phyloP scores from a whole-genome alignment of 345 rosid genomes.

The Rhizophora apiculata region DNA sequence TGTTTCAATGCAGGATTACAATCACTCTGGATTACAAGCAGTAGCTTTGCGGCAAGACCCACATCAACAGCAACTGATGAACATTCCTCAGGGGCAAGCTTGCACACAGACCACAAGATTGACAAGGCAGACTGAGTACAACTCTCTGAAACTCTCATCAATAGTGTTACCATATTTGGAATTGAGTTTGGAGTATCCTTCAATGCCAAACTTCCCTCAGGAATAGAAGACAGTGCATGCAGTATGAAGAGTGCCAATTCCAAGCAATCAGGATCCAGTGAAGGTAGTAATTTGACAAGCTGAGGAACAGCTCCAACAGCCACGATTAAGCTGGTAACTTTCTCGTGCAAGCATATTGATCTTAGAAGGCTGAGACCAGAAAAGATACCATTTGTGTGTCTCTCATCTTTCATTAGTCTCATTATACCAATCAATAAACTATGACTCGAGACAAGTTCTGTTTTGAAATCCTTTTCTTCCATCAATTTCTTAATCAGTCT shows the following conservation, averaged over 20 bases:
- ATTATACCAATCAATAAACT: slow-evolving; percentile 58
- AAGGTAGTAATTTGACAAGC: slow-evolving; percentile 51
- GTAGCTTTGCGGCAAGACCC: slow-evolving; percentile 61
- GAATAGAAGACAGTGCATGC: slow-evolving; percentile 42
- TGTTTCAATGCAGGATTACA: slow-evolving; percentile 61
- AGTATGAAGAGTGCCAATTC: slow-evolving; percentile 49
- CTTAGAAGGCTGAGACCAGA: slow-evolving; percentile 54
- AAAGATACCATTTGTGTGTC: slow-evolving; percentile 44
- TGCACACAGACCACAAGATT: slow-evolving; percentile 61
- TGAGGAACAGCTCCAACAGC: slow-evolving; percentile 56
- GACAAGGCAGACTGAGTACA: slow-evolving; percentile 59
- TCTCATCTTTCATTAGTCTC: slow-evolving; percentile 60
- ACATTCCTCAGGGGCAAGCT: slow-evolving; percentile 56
- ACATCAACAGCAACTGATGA: slow-evolving; percentile 57
- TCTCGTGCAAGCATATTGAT: slow-evolving; percentile 42
- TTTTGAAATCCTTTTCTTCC: slow-evolving; percentile 47
- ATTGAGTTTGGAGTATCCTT: slow-evolving; percentile 51
- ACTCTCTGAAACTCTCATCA: slow-evolving; percentile 60
- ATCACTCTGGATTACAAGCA: slow-evolving; percentile 62
- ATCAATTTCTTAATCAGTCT: slow-evolving; percentile 48
- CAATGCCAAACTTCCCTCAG: slow-evolving; percentile 51
- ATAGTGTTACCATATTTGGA: slow-evolving; percentile 48
- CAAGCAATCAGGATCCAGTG: slow-evolving; percentile 44
- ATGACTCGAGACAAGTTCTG: slow-evolving; percentile 51
- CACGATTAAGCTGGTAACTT: slow-evolving; percentile 43